phyloP scores from a whole-genome alignment of 345 rosid genomes.

The Tarenaya hassleriana region DNA sequence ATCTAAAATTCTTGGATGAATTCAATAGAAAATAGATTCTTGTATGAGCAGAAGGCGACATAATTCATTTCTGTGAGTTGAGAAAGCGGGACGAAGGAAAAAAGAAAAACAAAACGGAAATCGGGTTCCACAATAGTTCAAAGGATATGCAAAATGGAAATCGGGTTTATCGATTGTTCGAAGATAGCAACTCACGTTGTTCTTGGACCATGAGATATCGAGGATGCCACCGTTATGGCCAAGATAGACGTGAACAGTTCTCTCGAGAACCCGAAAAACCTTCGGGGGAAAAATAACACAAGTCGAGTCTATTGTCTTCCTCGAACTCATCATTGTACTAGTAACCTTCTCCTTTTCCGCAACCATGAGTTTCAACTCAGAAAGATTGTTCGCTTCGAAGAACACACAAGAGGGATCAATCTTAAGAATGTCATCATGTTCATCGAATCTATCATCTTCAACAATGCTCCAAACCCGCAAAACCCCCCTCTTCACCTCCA shows the following conservation, averaged over 20 bases:
- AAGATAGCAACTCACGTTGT: constrained; percentile 37
- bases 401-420: constrained; percentile 69
- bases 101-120: too few species aligned
- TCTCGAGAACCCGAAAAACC: constrained; percentile 52
- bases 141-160: background rate
- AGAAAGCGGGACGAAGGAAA: too few species aligned
- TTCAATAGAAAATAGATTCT: too few species aligned
- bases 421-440: constrained; percentile 56
- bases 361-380: constrained; percentile 58
- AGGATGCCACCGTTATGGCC: constrained; percentile 46
- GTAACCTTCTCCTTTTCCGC: constrained; percentile 41
- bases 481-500: constrained; percentile 59
- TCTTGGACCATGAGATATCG: constrained; percentile 55
- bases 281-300: constrained; percentile 62
- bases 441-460: constrained; percentile 58
- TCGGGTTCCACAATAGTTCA: too few species aligned
- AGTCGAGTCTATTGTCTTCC: constrained; percentile 66
- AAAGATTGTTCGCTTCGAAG: constrained; percentile 62
- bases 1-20: too few species aligned
- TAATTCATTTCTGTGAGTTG: too few species aligned
- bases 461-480: constrained; percentile 63
- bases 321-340: constrained; percentile 45
- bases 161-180: constrained; percentile 2
- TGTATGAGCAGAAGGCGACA: too few species aligned
- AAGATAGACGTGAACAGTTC: constrained; percentile 43